Percentiles rank a stretch among this genome's conserved stretches.
Evolutionary conservation across 139 green algal genomes (phyloP).

Genomic region (Microglena sp.): DNA sequence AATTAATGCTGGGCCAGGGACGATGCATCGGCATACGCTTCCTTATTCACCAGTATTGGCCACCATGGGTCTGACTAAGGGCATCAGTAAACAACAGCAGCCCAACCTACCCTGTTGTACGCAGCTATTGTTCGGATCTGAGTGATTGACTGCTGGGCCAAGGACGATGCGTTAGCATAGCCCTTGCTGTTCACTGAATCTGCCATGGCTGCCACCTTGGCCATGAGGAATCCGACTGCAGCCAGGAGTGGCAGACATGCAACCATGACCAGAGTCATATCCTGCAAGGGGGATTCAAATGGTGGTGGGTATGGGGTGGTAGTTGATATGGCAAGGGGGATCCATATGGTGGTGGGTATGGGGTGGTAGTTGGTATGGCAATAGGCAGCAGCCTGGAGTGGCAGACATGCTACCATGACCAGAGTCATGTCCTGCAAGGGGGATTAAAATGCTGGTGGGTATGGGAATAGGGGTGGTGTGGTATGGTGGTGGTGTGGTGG

Average conservation of each 20-base stretch:
- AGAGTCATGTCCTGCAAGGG: constrained; percentile 76
- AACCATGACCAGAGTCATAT: constrained; percentile 77
- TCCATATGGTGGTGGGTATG: too few relatives aligned
- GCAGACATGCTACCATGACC: constrained; percentile 41
- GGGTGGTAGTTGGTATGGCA: too few relatives aligned
- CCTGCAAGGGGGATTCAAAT: constrained; percentile 55
- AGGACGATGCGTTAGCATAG: constrained; percentile 28
- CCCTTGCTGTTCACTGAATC: neutral
- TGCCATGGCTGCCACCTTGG: neutral
- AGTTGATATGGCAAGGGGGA: too few relatives aligned
- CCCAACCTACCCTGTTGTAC: constrained; percentile 47
- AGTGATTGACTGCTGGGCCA: constrained; percentile 49
- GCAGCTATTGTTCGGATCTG: constrained; percentile 23
- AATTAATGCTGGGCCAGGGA: constrained; percentile 48
- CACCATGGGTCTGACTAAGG: constrained; percentile 36
- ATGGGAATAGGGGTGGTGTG: too few relatives aligned
- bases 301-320: too few relatives aligned
- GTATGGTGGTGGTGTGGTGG: too few relatives aligned
- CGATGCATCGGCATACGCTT: constrained; percentile 24
- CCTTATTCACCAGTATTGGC: neutral
- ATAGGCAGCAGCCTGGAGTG: neutral
- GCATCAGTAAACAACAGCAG: too few relatives aligned
- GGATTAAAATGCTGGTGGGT: too few relatives aligned
- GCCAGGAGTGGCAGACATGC: constrained; percentile 52
- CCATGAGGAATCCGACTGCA: constrained; percentile 35